Percentiles rank a stretch among this genome's conserved stretches.
Evolutionary conservation across 108 stramenopile species (phyloP).

Genomic region (Nitzschia putrida): DNA sequence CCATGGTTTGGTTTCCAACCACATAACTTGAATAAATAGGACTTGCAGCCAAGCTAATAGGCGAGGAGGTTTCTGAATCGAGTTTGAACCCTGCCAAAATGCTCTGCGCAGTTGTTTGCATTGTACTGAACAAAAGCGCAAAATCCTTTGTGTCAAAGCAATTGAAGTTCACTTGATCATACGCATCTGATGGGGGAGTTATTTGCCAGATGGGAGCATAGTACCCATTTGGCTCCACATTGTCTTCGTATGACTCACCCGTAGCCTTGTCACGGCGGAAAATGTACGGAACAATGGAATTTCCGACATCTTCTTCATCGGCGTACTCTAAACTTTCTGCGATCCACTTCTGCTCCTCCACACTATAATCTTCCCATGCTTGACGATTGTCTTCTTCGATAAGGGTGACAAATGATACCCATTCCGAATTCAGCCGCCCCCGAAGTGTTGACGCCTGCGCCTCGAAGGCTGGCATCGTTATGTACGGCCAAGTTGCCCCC

Average conservation of each 20-base stretch:
- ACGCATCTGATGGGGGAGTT: neutral
- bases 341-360: conserved; percentile 1
- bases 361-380: conserved; percentile 3
- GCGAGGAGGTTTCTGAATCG: neutral
- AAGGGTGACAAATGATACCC: conserved; percentile 1
- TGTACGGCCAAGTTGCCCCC: neutral
- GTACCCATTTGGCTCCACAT: neutral
- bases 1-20: neutral
- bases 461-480: conserved; percentile 2
- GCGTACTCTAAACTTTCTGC: neutral
- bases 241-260: neutral
- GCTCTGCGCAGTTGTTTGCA: neutral
- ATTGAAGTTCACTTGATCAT: neutral
- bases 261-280: neutral
- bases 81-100: neutral
- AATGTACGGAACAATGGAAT: neutral
- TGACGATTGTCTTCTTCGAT: neutral
- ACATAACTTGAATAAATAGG: neutral
- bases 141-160: neutral
- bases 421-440: neutral
- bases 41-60: neutral
- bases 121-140: neutral
- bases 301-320: neutral
- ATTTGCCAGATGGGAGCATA: neutral
- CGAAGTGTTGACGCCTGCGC: neutral